phyloP scores from a whole-genome alignment of 768 basidiomycete species.

The Lactarius vividus region DNA sequence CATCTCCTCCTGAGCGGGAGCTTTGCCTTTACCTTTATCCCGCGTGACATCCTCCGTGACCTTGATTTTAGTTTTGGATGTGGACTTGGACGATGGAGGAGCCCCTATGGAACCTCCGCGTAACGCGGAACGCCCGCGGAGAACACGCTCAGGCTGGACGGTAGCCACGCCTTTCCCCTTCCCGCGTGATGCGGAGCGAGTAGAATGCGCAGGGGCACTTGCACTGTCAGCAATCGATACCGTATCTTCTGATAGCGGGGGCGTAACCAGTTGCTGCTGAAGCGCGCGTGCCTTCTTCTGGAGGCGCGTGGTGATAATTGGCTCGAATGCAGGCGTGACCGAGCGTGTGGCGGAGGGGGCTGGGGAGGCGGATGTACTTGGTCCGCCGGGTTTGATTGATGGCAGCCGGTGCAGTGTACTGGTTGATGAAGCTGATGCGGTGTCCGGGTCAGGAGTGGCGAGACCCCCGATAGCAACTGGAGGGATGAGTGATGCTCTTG shows the following conservation, averaged over 20 bases:
- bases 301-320: constrained; percentile 58
- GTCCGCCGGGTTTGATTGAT: constrained; percentile 17
- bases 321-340: constrained; percentile 39
- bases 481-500: constrained; percentile 21
- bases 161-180: constrained; percentile 17
- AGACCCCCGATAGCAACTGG: constrained; percentile 11
- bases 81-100: constrained; percentile 5
- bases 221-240: constrained; percentile 35
- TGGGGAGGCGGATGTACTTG: constrained; percentile 30
- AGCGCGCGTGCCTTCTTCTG: constrained; percentile 44
- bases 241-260: constrained; percentile 47
- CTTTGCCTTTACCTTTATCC: constrained; percentile 28
- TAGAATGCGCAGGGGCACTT: constrained; percentile 30
- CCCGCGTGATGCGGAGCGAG: constrained; percentile 30
- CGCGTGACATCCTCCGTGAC: constrained; percentile 12
- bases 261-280: constrained; percentile 43
- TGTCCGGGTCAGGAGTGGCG: constrained; percentile 21
- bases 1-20: constrained; percentile 18
- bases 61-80: constrained; percentile 24
- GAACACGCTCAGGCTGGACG: constrained; percentile 18
- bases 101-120: constrained; percentile 17
- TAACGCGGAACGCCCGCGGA: constrained; percentile 25
- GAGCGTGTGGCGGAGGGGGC: constrained; percentile 32
- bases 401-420: constrained; percentile 16
- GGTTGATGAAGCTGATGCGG: constrained; percentile 6